Conservation (phyloP, 73 alveolate genomes). For the Tetrahymena borealis region DNA sequence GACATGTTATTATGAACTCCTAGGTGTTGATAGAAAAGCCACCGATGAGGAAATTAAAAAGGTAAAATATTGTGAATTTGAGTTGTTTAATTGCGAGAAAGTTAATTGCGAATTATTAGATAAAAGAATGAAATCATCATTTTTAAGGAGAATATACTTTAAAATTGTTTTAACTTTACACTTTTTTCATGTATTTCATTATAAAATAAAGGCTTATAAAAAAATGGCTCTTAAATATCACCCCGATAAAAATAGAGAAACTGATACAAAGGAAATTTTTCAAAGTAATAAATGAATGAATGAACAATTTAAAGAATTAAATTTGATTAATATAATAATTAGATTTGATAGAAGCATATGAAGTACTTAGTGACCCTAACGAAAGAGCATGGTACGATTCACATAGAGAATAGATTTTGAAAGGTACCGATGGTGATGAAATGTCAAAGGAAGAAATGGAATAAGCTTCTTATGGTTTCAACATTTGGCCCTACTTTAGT, state of each 20-base stretch:
- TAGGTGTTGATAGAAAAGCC: slow-evolving; percentile 63
- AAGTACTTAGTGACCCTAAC: slow-evolving; percentile 87
- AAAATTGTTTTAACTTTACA: no score
- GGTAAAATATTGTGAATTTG: no score
- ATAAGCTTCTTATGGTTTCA: slow-evolving; percentile 51
- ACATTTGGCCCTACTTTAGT: slow-evolving; percentile 63
- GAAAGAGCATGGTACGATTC: slow-evolving; percentile 94
- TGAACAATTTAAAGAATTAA: background rate
- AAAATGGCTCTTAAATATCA: background rate
- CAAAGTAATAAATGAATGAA: background rate
- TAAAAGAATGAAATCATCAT: background rate
- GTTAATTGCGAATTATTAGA: no score
- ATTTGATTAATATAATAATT: slow-evolving; percentile 60
- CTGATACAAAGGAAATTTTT: background rate
- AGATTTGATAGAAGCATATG: slow-evolving; percentile 84
- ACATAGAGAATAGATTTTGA: slow-evolving; percentile 72
- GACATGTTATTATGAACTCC: slow-evolving; percentile 70
- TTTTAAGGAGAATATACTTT: no score
- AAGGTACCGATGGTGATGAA: slow-evolving; percentile 62
- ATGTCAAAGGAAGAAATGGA: slow-evolving; percentile 49
- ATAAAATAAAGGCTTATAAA: background rate
- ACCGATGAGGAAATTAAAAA: slow-evolving; percentile 60
- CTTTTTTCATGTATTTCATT: no score
- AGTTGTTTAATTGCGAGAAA: no score
- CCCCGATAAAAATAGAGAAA: slow-evolving; percentile 10